phyloP scores from a whole-genome alignment of 2,329 filamentous ascomycete genomes.

The Alternaria gaisen region DNA sequence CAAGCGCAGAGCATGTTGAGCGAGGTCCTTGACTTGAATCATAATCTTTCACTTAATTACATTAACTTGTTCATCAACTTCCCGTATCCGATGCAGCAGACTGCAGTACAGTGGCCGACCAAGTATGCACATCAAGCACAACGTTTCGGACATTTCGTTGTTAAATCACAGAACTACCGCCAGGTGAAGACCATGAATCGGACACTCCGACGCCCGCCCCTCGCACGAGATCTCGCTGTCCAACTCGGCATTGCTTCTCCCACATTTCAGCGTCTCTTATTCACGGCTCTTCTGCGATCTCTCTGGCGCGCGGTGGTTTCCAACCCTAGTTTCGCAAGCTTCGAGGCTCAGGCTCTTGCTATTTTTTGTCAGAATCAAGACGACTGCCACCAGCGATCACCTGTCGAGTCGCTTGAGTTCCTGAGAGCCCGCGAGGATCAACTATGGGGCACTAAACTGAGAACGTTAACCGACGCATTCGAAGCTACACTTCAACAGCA shows the following conservation, averaged over 20 bases:
- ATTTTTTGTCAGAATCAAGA: slow-evolving; percentile 22
- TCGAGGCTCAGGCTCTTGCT: slow-evolving; percentile 16
- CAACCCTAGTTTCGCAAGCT: not conserved
- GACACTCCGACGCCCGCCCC: slow-evolving; percentile 58
- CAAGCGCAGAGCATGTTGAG: slow-evolving; percentile 51
- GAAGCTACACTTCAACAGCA: not conserved
- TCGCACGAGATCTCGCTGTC: slow-evolving; percentile 65
- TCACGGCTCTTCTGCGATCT: slow-evolving; percentile 59
- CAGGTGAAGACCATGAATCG: slow-evolving; percentile 28
- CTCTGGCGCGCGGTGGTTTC: slow-evolving; percentile 44
- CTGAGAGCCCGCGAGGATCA: slow-evolving; percentile 10
- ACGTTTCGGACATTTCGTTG: slow-evolving; percentile 52
- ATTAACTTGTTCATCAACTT: slow-evolving; percentile 60
- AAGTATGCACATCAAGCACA: slow-evolving; percentile 46
- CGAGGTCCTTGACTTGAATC: slow-evolving; percentile 59
- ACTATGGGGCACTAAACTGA: slow-evolving; percentile 13
- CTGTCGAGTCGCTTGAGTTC: not conserved
- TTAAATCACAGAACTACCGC: slow-evolving; percentile 43
- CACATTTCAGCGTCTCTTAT: slow-evolving; percentile 64
- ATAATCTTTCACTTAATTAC: slow-evolving; percentile 50
- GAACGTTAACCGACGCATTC: slow-evolving; percentile 7
- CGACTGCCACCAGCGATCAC: slow-evolving; percentile 6
- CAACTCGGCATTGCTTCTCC: slow-evolving; percentile 60
- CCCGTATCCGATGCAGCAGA: slow-evolving; percentile 50
- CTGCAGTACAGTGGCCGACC: slow-evolving; percentile 33